Evolutionary conservation across 352 stramenopile species (phyloP), one percentile per base, ranked within the genome.

Genomic region (Halophytophthora batemanensis): DNA sequence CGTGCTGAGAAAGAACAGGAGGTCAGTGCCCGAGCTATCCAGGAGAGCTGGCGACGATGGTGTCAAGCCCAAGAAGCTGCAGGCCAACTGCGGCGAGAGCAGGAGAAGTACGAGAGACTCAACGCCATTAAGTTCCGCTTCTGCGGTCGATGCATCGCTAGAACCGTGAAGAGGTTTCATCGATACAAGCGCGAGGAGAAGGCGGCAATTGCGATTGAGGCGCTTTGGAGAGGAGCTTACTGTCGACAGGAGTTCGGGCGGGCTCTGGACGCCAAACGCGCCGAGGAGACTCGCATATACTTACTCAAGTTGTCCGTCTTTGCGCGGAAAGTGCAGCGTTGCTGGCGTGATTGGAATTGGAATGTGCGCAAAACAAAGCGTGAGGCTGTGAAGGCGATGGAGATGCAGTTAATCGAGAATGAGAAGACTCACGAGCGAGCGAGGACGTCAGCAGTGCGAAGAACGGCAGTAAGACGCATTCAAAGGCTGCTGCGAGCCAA

Each of bases 401-500:
- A 82, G 37, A 47, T 62, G 25, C 50, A 64, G 14, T 43, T 82
- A 23, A 66, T 82, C 11, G 29, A 63, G n/a, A 35, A 64, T 50
- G 13, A 46, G 17, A 65, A 74, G 55, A 44, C 28, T 8, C 44
- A 56, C n/a, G 25, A 62, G 34, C 58, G 40, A n/a, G 55, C 59
- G 23, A 31, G 53, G n/a, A 6, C 45, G 8, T 19, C 33, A 4
- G 45, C 53, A 18, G 59, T 49, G 21, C 53, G 58, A 1, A 40
- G 42, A 12, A 44, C 54, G 33, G 59, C 62, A n/a, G 53, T 55
- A 5, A 61, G 54, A 18, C 25, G 45, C 45, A 65, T 69, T 23
- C 56, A 65, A 53, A 39, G 59, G 10, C 45, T 50, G 8, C 23
- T 66, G 64, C 43, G 47, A 31, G 53, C 25, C 4, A 31, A 31